These are phyloP conservation scores for Pseudopyrenochaeta lycopersici DNA, from an alignment of 2,329 filamentous ascomycete species.

Conservation along the genomic window DNA sequence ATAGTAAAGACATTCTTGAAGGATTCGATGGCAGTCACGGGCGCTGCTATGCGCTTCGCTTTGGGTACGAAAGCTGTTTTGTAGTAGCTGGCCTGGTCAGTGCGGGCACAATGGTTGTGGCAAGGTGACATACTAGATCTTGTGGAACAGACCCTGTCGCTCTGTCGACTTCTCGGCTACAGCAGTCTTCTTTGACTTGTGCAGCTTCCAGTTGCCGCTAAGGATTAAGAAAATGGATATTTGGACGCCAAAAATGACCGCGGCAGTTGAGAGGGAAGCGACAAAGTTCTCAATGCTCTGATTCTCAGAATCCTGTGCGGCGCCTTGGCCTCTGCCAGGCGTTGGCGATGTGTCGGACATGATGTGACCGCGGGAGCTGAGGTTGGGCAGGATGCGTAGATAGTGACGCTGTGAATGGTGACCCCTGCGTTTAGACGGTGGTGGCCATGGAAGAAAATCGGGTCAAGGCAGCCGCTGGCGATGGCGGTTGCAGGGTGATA, in stretches of 20 bases:
- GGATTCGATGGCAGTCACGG: conserved; percentile 46
- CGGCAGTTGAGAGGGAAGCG: conserved; percentile 46
- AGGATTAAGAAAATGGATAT: conserved; percentile 45
- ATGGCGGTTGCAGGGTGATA: conserved; percentile 2
- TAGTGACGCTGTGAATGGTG: conserved; percentile 3
- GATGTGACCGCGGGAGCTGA: background rate
- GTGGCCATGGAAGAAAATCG: conserved; percentile 12
- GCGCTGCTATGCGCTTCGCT: conserved; percentile 45
- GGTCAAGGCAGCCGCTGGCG: conserved; percentile 2
- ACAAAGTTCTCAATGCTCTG: conserved; percentile 50
- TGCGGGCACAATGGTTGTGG: background rate
- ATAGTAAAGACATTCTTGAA: conserved; percentile 66
- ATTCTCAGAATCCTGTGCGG: conserved; percentile 27
- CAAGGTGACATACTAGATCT: conserved; percentile 45
- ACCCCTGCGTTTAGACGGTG: conserved; percentile 12
- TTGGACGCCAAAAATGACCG: conserved; percentile 48
- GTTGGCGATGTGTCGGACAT: conserved; percentile 12
- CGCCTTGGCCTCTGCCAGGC: conserved; percentile 8
- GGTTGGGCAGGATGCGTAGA: conserved; percentile 6
- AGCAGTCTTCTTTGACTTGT: conserved; percentile 28
- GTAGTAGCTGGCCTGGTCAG: conserved; percentile 46
- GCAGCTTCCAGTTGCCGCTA: conserved; percentile 50
- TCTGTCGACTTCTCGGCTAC: conserved; percentile 27
- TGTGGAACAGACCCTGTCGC: conserved; percentile 47
- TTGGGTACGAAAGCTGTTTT: conserved; percentile 49